Percentiles rank a stretch among this genome's conserved stretches.
Conservation (phyloP, 2,329 filamentous ascomycete genomes). For the Seiridium unicorne region DNA sequence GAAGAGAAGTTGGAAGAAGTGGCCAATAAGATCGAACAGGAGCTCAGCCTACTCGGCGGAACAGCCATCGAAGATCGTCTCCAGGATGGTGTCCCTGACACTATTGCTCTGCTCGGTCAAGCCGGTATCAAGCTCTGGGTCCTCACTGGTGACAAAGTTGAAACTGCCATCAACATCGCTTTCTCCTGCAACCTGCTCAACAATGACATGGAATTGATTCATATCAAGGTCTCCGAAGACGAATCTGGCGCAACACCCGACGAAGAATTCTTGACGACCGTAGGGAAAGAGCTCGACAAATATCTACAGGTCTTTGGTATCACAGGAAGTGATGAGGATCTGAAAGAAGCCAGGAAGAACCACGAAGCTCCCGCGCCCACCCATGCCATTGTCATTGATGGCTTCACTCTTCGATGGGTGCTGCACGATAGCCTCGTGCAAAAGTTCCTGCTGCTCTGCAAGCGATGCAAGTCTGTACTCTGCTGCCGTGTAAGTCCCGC, state of each 20-base stretch:
- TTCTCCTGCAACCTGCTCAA: slow-evolving; percentile 97
- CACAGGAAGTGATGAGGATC: slow-evolving; percentile 81
- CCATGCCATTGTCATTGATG: slow-evolving; percentile 92
- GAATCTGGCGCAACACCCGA: slow-evolving; percentile 48
- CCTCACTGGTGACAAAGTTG: slow-evolving; percentile 95
- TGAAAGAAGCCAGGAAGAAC: slow-evolving; percentile 73
- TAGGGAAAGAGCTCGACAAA: slow-evolving; percentile 72
- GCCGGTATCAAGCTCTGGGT: slow-evolving; percentile 99
- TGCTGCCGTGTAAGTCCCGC: slow-evolving; percentile 97
- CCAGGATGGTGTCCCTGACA: slow-evolving; percentile 95
- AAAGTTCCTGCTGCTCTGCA: slow-evolving; percentile 92
- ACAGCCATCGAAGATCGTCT: slow-evolving; percentile 97
- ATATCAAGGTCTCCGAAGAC: slow-evolving; percentile 82
- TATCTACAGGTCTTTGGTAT: slow-evolving; percentile 72
- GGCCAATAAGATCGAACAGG: slow-evolving; percentile 86
- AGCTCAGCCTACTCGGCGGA: slow-evolving; percentile 83
- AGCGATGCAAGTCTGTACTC: slow-evolving; percentile 93
- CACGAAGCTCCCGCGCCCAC: slow-evolving; percentile 85
- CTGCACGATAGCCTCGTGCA: slow-evolving; percentile 80
- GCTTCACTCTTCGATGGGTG: slow-evolving; percentile 86
- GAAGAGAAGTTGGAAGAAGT: slow-evolving; percentile 92
- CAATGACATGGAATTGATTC: slow-evolving; percentile 96
- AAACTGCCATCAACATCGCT: slow-evolving; percentile 99
- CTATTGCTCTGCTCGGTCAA: slow-evolving; percentile 84
- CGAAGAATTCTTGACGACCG: slow-evolving; percentile 50